Base-by-base conservation (phyloP, 192 early-diverging fungal species). In the Podochytrium sp. region DNA sequence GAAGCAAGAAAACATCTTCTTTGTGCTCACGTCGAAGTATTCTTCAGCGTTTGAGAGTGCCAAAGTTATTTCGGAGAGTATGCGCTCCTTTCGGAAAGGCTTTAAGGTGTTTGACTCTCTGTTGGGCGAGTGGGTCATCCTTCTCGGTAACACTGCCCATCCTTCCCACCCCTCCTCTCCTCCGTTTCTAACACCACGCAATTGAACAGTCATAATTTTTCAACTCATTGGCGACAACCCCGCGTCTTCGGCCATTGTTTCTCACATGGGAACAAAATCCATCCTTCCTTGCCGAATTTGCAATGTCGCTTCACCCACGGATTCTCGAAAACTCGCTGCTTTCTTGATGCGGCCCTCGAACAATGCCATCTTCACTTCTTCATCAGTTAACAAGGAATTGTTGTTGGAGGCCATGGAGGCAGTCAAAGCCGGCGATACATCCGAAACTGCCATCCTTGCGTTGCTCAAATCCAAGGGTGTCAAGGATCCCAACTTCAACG, bases 1-100 rank as follows among this genome's bases (percentile, higher is more conserved):
- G 59, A 7, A 27, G 29, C 38, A 47, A 29, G 58, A 72, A 3
- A 56, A 76, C 37, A 74, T 43, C 0, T 49, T 76, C 39, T 76
- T 76, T 42, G 40, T 72, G 35, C 27, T 12, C 55, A 56, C 55
- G 0, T 0, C 55, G 0, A 56, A 56, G 0, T 25, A 0, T 56
- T 12, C 27, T 56, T 56, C 27, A 12, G 55, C 55, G 0, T 10
- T 56, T 16, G 55, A 56, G 27, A 56, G 20, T 25, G 55, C 20
- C 10, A 0, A 16, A 23, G 29, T 56, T 7, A 56, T 56, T 1
- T 12, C 29, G 7, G 10, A 23, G 20, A 25, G 55, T 27, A 16
- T 56, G 16, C 10, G 55, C 16, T 10, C 16, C 18, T 29, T 56
- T 10, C 55, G 1, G 0, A 1, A 1, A 0, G 55, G 55, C 10